Conservation (phyloP, 106 monocot genomes). For the Platanthera guangdongensis region DNA sequence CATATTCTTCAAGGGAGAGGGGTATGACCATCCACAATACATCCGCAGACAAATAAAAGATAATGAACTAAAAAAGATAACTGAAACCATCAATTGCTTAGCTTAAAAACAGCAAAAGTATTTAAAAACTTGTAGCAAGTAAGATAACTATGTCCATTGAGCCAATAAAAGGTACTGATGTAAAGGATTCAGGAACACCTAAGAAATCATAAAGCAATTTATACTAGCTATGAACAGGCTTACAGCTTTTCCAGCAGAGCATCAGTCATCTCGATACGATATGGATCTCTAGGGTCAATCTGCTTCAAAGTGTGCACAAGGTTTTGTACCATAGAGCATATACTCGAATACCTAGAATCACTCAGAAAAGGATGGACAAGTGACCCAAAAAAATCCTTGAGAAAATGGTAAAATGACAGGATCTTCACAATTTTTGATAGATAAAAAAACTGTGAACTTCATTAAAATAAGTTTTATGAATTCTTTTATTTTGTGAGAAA, state of each 20-base stretch:
- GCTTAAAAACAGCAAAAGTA: not conserved
- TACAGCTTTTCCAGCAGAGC: no score
- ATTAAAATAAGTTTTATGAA: no score
- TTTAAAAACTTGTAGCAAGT: not conserved
- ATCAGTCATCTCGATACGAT: no score
- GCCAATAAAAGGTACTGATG: not conserved
- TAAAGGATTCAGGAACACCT: not conserved
- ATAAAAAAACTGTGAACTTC: no score
- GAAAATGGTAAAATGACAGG: not conserved
- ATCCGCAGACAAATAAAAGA: not conserved
- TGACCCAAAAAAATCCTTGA: not conserved
- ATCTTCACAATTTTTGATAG: not conserved
- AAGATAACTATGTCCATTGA: not conserved
- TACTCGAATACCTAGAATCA: conserved; percentile 55
- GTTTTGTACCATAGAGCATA: conserved; percentile 83
- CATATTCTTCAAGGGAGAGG: no score
- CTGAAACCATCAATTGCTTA: not conserved
- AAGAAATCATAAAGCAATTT: not conserved
- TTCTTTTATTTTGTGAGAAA: not conserved
- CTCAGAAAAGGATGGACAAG: not conserved
- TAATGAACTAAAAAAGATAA: not conserved
- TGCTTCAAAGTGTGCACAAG: conserved; percentile 48
- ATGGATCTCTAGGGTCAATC: no score
- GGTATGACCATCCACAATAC: not conserved
- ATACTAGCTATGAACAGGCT: no score